Base-by-base conservation (phyloP, 2,329 filamentous ascomycete genomes). In the Periconia macrospinosa region DNA sequence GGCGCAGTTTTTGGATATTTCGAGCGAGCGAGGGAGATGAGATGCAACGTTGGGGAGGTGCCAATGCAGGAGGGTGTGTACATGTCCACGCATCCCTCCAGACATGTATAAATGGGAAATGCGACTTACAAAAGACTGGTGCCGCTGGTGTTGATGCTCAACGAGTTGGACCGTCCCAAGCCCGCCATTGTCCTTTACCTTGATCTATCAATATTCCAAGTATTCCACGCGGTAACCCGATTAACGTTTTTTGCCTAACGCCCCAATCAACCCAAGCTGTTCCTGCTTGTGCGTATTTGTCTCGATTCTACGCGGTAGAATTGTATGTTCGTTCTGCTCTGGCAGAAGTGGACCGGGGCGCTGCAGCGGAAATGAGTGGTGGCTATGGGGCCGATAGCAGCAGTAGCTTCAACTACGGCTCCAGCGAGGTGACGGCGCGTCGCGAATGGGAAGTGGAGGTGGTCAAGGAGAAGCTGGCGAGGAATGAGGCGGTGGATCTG, bases 121-220 rank as follows among this genome's bases (percentile, higher is more conserved):
- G 5, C 11, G 27, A 73, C 78, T 70, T 70, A 80, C 79, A 80
- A 80, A 44, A 79, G 70, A 49, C 76, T 75, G 43, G 23, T 30
- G 66, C 78, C 66, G 56, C 76, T 77, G 18, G 82, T 84, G 63
- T 84, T 85, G 63, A 84, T 78, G 54, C 77, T 81, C 65, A 84
- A 72, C 53, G 76, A 78, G 63, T 79, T 79, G 20, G 77, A 79
- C 45, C 78, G 72, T 43, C 76, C 77, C 60, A 80, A 77, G 42
- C 76, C 76, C 64, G 77, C 62, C 71, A 75, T 75, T 57, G 17
- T 59, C 20, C 10, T 13, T 37, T 13, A 14, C 11, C 11, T 37
- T 37, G 33, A 37, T 13, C 15, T 37, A n/a, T 33, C 30, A 8
- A 7, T 33, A 8, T 33, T 33, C 30, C 13, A 7, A 7, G 8